phyloP scores from a whole-genome alignment of 2,329 filamentous ascomycete genomes.

The Thyridium curvatum region DNA sequence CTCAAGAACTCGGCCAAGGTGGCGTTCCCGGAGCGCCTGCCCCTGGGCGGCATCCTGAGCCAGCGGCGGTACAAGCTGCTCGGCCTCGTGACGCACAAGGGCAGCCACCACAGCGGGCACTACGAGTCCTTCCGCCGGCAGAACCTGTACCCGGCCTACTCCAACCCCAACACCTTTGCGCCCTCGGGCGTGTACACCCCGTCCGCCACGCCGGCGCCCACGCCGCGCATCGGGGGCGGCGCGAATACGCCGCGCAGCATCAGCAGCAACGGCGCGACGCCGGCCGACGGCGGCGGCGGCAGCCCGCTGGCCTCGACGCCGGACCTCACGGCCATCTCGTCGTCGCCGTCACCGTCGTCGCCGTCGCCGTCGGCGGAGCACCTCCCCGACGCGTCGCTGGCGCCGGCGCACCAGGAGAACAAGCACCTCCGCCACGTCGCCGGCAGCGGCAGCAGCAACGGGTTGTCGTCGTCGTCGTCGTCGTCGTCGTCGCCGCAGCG shows the following conservation, averaged over 20 bases:
- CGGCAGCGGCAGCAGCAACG: not conserved
- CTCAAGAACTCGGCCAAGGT: slow-evolving; percentile 95
- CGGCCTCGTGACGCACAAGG: slow-evolving; percentile 87
- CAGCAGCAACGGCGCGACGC: too few relatives aligned
- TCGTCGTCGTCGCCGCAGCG: not conserved
- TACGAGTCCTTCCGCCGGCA: slow-evolving; percentile 95
- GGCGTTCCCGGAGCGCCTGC: slow-evolving; percentile 79
- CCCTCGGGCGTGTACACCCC: slow-evolving; percentile 67
- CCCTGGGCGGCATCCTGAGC: slow-evolving; percentile 72
- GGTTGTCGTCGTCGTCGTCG: too few relatives aligned
- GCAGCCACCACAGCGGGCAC: slow-evolving; percentile 91
- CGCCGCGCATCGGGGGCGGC: slow-evolving; percentile 42
- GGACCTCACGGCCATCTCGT: slow-evolving; percentile 31
- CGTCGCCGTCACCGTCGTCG: slow-evolving; percentile 7
- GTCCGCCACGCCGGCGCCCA: slow-evolving; percentile 46
- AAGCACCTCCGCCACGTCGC: not conserved
- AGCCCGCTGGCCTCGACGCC: slow-evolving; percentile 41
- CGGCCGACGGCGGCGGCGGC: slow-evolving; percentile 20
- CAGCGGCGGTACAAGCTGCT: slow-evolving; percentile 78
- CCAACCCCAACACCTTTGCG: slow-evolving; percentile 75
- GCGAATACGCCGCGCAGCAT: too few relatives aligned
- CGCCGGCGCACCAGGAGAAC: not conserved
- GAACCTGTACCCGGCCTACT: slow-evolving; percentile 70
- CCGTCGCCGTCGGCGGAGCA: slow-evolving; percentile 17
- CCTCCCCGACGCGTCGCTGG: slow-evolving; percentile 2